A percentile compares a stretch with the other conserved stretches of the same genome.
Evolutionary conservation across 106 monocot genomes (phyloP).

Genomic region (Allium sativum): DNA sequence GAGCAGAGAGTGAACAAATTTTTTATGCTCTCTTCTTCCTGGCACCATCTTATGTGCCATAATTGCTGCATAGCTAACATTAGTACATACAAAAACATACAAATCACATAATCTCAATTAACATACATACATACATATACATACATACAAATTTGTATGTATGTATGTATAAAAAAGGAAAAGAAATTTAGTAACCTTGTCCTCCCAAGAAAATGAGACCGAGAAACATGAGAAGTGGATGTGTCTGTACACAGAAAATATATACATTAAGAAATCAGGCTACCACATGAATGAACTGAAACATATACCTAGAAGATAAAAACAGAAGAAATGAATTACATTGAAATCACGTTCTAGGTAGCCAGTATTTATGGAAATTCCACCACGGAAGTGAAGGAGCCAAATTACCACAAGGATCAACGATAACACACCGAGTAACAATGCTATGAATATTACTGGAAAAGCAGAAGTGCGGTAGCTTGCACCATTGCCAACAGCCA

Average conservation of each 20-base stretch:
- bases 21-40: neutral
- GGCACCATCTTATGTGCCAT: slow-evolving; percentile 20
- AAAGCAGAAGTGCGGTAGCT: slow-evolving; percentile 12
- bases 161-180: neutral
- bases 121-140: too few relatives aligned
- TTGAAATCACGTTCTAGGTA: slow-evolving; percentile 10
- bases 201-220: slow-evolving; percentile 19
- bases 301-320: neutral
- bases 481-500: slow-evolving; percentile 9
- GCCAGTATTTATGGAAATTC: slow-evolving; percentile 13
- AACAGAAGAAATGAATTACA: slow-evolving; percentile 6
- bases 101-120: neutral
- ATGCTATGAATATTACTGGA: slow-evolving; percentile 11
- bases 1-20: slow-evolving; percentile 10
- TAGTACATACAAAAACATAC: neutral
- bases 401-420: slow-evolving; percentile 32
- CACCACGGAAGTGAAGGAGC: slow-evolving; percentile 26
- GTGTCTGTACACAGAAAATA: slow-evolving; percentile 8
- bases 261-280: neutral
- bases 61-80: slow-evolving; percentile 6
- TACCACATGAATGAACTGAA: neutral
- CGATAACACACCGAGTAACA: slow-evolving; percentile 15
- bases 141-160: too few relatives aligned
- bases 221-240: slow-evolving; percentile 23
- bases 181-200: slow-evolving; percentile 11